Conservation (phyloP, 805 yeast species). For the Metschnikowia matae region DNA sequence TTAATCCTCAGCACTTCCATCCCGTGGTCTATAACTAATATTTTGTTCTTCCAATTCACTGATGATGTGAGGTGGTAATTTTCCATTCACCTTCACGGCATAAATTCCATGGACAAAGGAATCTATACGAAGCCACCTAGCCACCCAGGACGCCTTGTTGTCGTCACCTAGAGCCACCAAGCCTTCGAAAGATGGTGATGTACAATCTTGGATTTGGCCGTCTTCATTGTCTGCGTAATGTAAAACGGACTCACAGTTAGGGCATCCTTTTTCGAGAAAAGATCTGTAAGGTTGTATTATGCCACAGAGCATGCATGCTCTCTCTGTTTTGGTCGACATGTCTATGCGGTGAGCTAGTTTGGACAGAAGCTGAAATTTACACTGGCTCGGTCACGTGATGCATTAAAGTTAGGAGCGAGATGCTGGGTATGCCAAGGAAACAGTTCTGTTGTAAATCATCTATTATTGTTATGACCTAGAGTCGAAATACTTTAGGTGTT, state of each 20-base stretch:
- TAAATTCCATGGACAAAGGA: conserved; percentile 85
- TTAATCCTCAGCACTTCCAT: conserved; percentile 75
- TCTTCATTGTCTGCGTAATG: conserved; percentile 77
- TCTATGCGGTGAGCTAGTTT: background rate
- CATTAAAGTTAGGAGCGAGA: background rate
- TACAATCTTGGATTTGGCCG: conserved; percentile 80
- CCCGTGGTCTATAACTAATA: conserved; percentile 89
- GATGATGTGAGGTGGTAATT: conserved; percentile 81
- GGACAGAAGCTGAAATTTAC: background rate
- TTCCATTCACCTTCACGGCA: conserved; percentile 91
- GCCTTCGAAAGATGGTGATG: conserved; percentile 96
- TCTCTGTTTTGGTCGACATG: conserved; percentile 62
- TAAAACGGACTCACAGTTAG: conserved; percentile 89
- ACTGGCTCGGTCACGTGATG: conserved; percentile 2
- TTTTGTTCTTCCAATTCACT: conserved; percentile 69
- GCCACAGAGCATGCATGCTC: conserved; percentile 98
- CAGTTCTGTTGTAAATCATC: too few relatives aligned
- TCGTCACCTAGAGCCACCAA: conserved; percentile 86
- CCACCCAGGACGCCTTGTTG: conserved; percentile 83
- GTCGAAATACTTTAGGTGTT: too few relatives aligned
- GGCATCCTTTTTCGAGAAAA: conserved; percentile 86
- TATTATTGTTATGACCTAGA: too few relatives aligned
- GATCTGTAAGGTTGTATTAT: conserved; percentile 70
- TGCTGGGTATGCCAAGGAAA: background rate
- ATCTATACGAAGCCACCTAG: conserved; percentile 90